These are phyloP conservation scores for Datura wrightii DNA, from an alignment of 257 asterid species.

Conservation along the genomic window DNA sequence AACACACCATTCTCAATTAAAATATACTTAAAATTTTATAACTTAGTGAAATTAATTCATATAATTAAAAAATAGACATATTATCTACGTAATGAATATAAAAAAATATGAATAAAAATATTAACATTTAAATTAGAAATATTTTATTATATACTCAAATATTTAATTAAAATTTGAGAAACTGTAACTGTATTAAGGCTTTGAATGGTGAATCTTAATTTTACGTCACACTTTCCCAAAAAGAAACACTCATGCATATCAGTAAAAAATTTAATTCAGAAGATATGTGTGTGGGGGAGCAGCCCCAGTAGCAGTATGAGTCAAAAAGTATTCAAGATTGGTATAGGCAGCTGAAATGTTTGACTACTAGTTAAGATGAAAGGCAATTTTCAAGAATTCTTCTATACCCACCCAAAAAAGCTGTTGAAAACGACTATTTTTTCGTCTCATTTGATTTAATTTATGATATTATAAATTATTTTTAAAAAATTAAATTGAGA, in stretches of 20 bases:
- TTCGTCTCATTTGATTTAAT: too few species aligned
- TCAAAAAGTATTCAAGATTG: conserved; percentile 25
- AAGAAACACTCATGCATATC: background rate
- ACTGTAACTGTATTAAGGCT: background rate
- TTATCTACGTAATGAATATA: too few species aligned
- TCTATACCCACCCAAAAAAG: conserved; percentile 20
- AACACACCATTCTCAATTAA: too few species aligned
- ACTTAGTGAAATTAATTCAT: too few species aligned
- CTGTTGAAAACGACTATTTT: background rate
- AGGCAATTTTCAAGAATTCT: conserved; percentile 3
- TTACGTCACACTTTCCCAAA: background rate
- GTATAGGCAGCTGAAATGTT: background rate
- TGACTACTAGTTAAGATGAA: background rate
- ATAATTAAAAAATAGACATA: too few species aligned
- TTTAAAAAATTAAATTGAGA: too few species aligned
- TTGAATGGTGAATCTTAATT: background rate
- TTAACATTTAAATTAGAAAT: too few species aligned
- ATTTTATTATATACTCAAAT: too few species aligned
- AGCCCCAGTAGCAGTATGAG: background rate
- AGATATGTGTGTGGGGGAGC: background rate
- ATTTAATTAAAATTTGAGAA: too few species aligned
- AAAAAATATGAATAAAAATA: too few species aligned
- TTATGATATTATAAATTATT: too few species aligned
- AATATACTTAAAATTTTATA: too few species aligned
- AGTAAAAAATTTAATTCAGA: background rate